Percentiles rank a stretch among this genome's conserved stretches.
Conservation (phyloP, 805 yeast genomes). For the Cyberlindnera saturnus region DNA sequence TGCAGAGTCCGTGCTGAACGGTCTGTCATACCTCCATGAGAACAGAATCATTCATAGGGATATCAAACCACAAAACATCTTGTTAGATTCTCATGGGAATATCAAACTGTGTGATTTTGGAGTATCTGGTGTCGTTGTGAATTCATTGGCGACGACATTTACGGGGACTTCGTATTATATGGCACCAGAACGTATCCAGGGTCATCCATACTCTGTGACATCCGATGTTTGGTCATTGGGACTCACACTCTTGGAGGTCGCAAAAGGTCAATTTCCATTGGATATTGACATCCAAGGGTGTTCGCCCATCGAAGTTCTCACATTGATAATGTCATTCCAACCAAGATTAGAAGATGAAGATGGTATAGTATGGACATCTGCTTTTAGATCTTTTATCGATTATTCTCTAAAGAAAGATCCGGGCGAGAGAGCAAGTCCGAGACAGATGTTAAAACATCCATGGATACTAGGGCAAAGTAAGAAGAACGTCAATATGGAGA, state of each 20-base stretch:
- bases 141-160: slow-evolving; percentile 91
- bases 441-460: slow-evolving; percentile 90
- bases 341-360: slow-evolving; percentile 71
- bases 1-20: slow-evolving; percentile 79
- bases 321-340: slow-evolving; percentile 73
- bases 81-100: slow-evolving; percentile 69
- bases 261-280: slow-evolving; percentile 87
- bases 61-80: slow-evolving; percentile 90
- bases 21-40: slow-evolving; percentile 82
- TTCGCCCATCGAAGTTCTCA: slow-evolving; percentile 84
- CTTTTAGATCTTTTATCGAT: slow-evolving; percentile 76
- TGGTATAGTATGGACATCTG: slow-evolving; percentile 72
- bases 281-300: slow-evolving; percentile 28
- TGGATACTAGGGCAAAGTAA: slow-evolving; percentile 80
- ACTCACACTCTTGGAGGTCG: slow-evolving; percentile 85
- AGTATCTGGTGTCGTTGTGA: slow-evolving; percentile 94
- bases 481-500: slow-evolving; percentile 77
- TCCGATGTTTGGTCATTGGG: slow-evolving; percentile 98
- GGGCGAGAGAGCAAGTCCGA: slow-evolving; percentile 79
- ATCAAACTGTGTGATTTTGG: slow-evolving; percentile 96
- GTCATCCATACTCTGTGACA: slow-evolving; percentile 91
- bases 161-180: slow-evolving; percentile 97
- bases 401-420: slow-evolving; percentile 80
- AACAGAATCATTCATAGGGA: slow-evolving; percentile 90
- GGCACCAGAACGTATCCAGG: slow-evolving; percentile 98